Base-by-base conservation (phyloP, 176 grass and related monocot genomes). In the Phoenix dactylifera region DNA sequence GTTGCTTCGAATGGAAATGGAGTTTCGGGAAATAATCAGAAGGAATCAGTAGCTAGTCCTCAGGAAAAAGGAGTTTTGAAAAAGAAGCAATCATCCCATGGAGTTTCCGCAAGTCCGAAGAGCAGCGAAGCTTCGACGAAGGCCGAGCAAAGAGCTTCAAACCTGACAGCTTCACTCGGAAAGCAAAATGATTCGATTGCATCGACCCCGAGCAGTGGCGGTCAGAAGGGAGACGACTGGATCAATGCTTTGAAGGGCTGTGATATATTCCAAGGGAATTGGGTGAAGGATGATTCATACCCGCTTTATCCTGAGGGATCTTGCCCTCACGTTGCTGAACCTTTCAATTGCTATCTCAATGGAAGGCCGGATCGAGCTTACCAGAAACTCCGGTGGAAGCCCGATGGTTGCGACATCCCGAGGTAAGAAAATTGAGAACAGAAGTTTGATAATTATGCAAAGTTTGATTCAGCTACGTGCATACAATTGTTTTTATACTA, bases 301-400 rank as follows among this genome's bases (percentile, higher is more conserved):
- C 94, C 88, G 15, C 76, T 98, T 26, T 98, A 98, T 48, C 76
- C 79, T 0, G 82, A 70, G 67, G 82, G 88, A 22, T 81, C 94
- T 2, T 98, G 94, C 32, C 88, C 94, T 49, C 82, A 89, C 56
- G 73, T 98, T 50, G 94, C 92, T 15, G 84, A 93, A 54, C 81
- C 94, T 62, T 98, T 98, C 66, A 83, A 98, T 28, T 98, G 94
- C 82, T 64, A 83, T 51, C 78, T 49, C 59, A 98, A 98, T 52
- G 94, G 88, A 54, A 81, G 88, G 59, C 76, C 85, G 20, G 94
- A 98, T 50, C 81, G 76, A 50, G 74, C 25, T 52, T 98, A 89
- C 73, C 73, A 98, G 79, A 81, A 89, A 59, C 83, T 98, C 28
- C 82, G 88, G 52, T 98, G 94, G 94, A 82, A 89, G 57, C 94